phyloP scores from a whole-genome alignment of 208 protist species.

The Acanthamoeba lenticulata region DNA sequence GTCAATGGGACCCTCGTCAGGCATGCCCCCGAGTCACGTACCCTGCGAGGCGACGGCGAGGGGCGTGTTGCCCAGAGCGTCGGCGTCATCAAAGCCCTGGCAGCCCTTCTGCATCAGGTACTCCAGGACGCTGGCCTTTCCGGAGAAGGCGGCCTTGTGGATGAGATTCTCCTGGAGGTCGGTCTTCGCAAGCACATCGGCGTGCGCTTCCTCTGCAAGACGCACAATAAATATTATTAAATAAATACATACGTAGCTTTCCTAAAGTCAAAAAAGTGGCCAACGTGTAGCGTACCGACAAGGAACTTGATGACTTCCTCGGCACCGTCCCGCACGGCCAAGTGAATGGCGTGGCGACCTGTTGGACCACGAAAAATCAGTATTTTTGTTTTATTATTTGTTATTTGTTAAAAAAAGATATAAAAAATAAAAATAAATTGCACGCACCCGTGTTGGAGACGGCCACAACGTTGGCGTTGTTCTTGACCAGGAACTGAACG shows the following conservation, averaged over 20 bases:
- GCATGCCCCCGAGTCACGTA: no score
- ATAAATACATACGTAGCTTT: no score
- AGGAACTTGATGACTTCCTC: constrained; percentile 78
- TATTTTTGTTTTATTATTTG: no score
- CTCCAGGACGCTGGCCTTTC: neutral
- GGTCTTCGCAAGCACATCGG: constrained; percentile 2
- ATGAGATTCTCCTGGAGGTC: constrained; percentile 79
- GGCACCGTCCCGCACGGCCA: constrained; percentile 71
- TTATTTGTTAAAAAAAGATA: no score
- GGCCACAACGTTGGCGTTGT: neutral
- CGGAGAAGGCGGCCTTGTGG: constrained; percentile 85
- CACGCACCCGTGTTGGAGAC: neutral
- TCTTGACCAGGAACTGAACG: neutral
- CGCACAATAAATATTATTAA: neutral
- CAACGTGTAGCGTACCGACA: constrained; percentile 76
- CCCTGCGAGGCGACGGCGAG: constrained; percentile 73
- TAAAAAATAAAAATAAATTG: no score
- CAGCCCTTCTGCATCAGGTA: neutral
- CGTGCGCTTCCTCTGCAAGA: neutral
- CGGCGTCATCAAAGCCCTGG: neutral
- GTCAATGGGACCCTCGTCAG: no score
- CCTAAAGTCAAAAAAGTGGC: no score
- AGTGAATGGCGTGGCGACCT: constrained; percentile 79
- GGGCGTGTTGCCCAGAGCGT: neutral
- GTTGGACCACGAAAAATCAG: no score